A percentile compares a stretch with the other conserved stretches of the same genome.
These are phyloP conservation scores for Bathelium albidoporum DNA, from an alignment of 495 filamentous ascomycete genomes.

Conservation along the genomic window DNA sequence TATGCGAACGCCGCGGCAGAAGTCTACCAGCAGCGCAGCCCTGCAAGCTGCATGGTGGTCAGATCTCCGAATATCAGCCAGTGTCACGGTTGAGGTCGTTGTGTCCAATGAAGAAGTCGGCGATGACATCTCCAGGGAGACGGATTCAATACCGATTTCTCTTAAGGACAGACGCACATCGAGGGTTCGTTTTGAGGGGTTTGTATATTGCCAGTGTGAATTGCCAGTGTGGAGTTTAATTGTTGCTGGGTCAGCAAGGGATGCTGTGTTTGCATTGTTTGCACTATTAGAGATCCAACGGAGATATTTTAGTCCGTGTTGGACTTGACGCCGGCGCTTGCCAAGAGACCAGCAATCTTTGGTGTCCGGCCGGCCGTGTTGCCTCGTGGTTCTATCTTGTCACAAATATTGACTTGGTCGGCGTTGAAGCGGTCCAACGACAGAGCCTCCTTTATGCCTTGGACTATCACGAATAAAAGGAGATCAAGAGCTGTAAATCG, in stretches of 20 bases:
- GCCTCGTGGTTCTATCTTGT: no score
- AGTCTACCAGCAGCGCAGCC: neutral
- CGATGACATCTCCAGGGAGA: neutral
- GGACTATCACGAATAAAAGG: neutral
- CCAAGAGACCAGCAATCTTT: no score
- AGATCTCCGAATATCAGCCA: neutral
- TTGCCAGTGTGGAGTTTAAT: no score
- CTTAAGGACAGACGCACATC: neutral
- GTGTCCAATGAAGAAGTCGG: neutral
- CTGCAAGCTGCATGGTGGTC: neutral
- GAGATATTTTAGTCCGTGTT: no score
- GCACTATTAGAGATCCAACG: no score
- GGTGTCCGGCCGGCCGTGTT: no score
- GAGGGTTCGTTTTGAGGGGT: neutral
- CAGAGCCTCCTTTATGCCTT: no score
- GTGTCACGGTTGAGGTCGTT: neutral
- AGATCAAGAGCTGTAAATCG: neutral
- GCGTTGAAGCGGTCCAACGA: no score
- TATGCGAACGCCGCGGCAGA: neutral
- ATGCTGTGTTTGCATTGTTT: no score
- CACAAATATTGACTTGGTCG: no score
- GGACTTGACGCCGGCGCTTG: no score
- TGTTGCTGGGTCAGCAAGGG: no score
- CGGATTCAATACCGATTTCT: neutral
- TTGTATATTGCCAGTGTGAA: neutral